phyloP scores from a whole-genome alignment of 2,329 filamentous ascomycete genomes.

The Sodiomyces alkalinus region DNA sequence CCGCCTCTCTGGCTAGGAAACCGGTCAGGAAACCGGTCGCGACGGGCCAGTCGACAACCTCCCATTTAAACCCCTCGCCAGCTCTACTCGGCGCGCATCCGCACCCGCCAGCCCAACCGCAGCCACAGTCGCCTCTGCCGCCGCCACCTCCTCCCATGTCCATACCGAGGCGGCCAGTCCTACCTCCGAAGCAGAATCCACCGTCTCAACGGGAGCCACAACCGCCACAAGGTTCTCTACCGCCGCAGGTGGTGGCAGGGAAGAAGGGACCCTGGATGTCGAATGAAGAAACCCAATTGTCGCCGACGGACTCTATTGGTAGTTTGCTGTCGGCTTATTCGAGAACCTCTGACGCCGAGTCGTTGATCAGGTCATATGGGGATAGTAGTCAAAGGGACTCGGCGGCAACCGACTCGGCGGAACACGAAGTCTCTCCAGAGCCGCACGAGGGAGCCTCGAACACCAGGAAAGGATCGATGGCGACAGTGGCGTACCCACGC shows the following conservation, averaged over 20 bases:
- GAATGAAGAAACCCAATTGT: too few species aligned
- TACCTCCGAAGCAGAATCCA: background rate
- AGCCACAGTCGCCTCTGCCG: conserved; percentile 15
- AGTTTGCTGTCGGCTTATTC: conserved; percentile 42
- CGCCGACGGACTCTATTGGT: conserved; percentile 33
- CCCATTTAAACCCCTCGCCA: background rate
- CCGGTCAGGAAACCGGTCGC: conserved; percentile 2
- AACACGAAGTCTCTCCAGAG: conserved; percentile 7
- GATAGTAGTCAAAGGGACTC: conserved; percentile 13
- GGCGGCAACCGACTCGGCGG: conserved; percentile 8
- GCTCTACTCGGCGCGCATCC: conserved; percentile 4
- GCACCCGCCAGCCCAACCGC: conserved; percentile 7
- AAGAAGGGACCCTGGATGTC: too few species aligned
- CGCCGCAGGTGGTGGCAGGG: too few species aligned
- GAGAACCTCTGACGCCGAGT: conserved; percentile 25
- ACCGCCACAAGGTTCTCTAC: too few species aligned
- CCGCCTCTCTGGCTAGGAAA: too few species aligned
- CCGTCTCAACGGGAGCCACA: conserved; percentile 6
- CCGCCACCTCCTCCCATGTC: conserved; percentile 13
- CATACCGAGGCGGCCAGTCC: conserved; percentile 22
- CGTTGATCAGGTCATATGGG: conserved; percentile 24
- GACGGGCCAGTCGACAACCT: background rate
- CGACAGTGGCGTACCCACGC: background rate
- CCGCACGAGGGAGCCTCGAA: background rate
- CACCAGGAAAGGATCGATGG: conserved; percentile 3